phyloP scores from a whole-genome alignment of 2,329 filamentous ascomycete genomes.

The Alternaria brassicicola region DNA sequence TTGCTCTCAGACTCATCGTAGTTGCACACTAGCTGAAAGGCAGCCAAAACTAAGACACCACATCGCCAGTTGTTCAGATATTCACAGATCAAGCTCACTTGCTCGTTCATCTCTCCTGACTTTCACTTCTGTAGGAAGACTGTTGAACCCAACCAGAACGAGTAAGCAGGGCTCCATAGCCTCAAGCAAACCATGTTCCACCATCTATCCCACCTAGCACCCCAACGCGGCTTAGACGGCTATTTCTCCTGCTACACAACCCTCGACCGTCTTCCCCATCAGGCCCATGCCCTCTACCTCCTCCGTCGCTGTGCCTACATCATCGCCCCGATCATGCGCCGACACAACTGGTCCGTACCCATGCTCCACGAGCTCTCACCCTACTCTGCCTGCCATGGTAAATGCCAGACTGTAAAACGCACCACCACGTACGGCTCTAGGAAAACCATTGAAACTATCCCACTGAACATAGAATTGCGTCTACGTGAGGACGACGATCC shows the following conservation, averaged over 20 bases:
- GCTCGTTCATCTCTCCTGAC: not conserved
- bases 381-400: not conserved
- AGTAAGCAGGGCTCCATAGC: not conserved
- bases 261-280: not conserved
- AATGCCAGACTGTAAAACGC: not conserved
- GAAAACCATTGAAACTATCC: not conserved
- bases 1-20: not conserved
- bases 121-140: not conserved
- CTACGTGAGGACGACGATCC: not conserved
- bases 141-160: not conserved
- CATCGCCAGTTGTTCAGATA: not conserved
- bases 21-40: not conserved
- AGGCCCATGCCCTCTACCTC: not conserved
- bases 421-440: not conserved
- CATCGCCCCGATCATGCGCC: constrained; percentile 1
- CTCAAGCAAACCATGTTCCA: not conserved
- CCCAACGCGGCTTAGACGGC: not conserved
- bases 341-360: constrained; percentile 7
- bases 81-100: not conserved
- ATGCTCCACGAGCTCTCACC: not conserved
- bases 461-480: not conserved
- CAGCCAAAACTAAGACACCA: too few species aligned
- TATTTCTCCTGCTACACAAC: not conserved
- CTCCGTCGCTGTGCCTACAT: constrained; percentile 9
- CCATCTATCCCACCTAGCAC: not conserved